Conservation (phyloP, 768 basidiomycete genomes). For the Dacryopinax spathularia region DNA sequence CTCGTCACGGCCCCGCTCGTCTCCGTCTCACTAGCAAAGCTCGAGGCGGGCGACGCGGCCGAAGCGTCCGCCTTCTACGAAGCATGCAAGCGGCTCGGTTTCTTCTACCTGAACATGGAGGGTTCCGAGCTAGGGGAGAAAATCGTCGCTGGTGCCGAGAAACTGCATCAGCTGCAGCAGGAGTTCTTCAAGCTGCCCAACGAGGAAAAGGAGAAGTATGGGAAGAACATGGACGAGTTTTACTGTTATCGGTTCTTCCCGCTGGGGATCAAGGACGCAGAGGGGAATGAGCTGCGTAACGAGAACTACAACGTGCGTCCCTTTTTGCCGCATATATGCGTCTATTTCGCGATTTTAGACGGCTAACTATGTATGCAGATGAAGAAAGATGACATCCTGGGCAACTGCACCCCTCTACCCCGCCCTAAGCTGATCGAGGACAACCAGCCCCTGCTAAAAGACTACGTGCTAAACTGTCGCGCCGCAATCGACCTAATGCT, state of each 20-base stretch:
- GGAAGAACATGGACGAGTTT: slow-evolving; percentile 12
- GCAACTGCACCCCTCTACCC: slow-evolving; percentile 10
- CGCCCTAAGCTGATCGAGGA: slow-evolving; percentile 10
- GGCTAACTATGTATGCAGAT: slow-evolving; percentile 5
- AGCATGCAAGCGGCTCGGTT: slow-evolving; percentile 4
- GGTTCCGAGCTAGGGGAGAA: slow-evolving; percentile 1
- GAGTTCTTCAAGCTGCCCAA: slow-evolving; percentile 1
- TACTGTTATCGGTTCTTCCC: slow-evolving; percentile 12
- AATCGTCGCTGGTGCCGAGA: background rate
- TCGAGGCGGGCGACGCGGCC: slow-evolving; percentile 8
- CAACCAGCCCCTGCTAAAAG: slow-evolving; percentile 8
- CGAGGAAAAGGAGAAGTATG: slow-evolving; percentile 4
- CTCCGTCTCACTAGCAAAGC: slow-evolving; percentile 11
- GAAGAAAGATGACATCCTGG: slow-evolving; percentile 14
- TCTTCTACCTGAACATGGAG: slow-evolving; percentile 4
- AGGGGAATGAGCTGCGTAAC: slow-evolving; percentile 6
- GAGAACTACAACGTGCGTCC: slow-evolving; percentile 11
- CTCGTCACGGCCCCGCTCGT: slow-evolving; percentile 13
- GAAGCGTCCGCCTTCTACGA: slow-evolving; percentile 3
- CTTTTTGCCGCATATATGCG: too few relatives aligned
- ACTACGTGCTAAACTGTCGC: slow-evolving; percentile 12
- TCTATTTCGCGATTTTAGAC: too few relatives aligned
- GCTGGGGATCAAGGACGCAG: slow-evolving; percentile 4
- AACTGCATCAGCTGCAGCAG: background rate
- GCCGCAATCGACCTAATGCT: slow-evolving; percentile 11